Conservation (phyloP, 257 asterid species). For the Paraleonurus japonicus region DNA sequence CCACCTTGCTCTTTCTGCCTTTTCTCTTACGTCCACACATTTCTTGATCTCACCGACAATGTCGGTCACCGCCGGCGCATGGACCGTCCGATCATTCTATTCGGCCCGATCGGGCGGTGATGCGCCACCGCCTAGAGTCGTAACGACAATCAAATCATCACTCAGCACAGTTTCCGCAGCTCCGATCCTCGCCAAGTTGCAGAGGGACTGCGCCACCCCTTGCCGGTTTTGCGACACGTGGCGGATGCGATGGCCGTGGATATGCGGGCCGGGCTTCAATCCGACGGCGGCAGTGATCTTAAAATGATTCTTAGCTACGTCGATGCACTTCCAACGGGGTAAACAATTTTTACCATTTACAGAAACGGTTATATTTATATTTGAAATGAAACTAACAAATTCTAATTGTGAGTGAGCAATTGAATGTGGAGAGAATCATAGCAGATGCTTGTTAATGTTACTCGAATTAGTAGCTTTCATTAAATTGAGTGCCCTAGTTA, state of each 20-base stretch:
- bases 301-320: conserved; percentile 85
- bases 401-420: neutral
- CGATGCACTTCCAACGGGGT: conserved; percentile 75
- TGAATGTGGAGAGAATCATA: neutral
- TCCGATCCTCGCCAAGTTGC: conserved; percentile 55
- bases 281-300: conserved; percentile 65
- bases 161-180: conserved; percentile 33
- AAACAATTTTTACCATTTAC: neutral
- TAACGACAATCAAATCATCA: conserved; percentile 48
- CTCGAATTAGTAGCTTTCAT: neutral
- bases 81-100: conserved; percentile 43
- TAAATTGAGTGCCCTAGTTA: neutral
- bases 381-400: neutral
- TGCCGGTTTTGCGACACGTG: conserved; percentile 71
- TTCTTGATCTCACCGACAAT: conserved; percentile 38
- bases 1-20: conserved; percentile 9
- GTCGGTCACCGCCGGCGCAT: conserved; percentile 45
- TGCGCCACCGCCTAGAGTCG: conserved; percentile 32
- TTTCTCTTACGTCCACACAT: conserved; percentile 22
- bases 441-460: neutral
- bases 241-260: conserved; percentile 71
- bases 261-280: conserved; percentile 70
- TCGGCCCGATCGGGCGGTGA: conserved; percentile 26
- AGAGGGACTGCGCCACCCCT: conserved; percentile 67
- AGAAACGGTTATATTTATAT: neutral